A percentile compares a stretch with the other conserved stretches of the same genome.
Evolutionary conservation across 1,284 basidiomycete genomes (phyloP).

Genomic region (Mycosarcoma maydis): DNA sequence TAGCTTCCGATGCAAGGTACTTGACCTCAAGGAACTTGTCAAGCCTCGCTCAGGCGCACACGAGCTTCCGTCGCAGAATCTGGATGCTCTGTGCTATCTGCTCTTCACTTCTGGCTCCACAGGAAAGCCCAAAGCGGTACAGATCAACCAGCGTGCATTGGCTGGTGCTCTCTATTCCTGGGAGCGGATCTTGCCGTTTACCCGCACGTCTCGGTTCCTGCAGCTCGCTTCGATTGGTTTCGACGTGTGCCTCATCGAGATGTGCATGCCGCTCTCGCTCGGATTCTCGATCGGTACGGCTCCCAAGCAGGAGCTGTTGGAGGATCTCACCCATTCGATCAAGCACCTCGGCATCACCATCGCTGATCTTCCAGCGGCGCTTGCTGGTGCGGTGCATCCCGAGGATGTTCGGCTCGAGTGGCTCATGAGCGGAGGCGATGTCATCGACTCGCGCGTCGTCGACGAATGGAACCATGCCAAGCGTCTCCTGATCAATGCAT

Average conservation of each 20-base stretch:
- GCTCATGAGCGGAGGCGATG: conserved; percentile 66
- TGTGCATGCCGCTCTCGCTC: conserved; percentile 62
- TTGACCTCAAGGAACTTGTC: conserved; percentile 25
- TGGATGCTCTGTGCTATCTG: conserved; percentile 55
- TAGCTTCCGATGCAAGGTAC: conserved; percentile 23
- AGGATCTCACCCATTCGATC: conserved; percentile 58
- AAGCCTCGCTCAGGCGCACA: neutral
- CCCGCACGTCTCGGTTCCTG: conserved; percentile 51
- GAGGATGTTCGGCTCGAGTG: conserved; percentile 58
- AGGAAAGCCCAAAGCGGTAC: conserved; percentile 63
- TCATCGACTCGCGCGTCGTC: conserved; percentile 61
- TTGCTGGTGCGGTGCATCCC: conserved; percentile 59
- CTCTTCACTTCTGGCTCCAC: conserved; percentile 64
- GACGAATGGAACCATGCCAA: conserved; percentile 55
- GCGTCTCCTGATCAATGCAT: conserved; percentile 63
- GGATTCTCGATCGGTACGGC: conserved; percentile 62
- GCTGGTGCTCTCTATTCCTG: conserved; percentile 62
- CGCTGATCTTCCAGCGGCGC: conserved; percentile 62
- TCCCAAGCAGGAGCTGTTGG: conserved; percentile 59
- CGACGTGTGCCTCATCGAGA: conserved; percentile 64
- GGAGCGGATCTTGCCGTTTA: conserved; percentile 56
- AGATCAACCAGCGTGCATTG: conserved; percentile 59
- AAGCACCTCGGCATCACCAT: conserved; percentile 57
- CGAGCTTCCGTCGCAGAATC: conserved; percentile 6
- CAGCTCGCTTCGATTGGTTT: conserved; percentile 65